Evolutionary conservation across 192 early-diverging fungal genomes (phyloP).

Genomic region (Gigaspora rosea): DNA sequence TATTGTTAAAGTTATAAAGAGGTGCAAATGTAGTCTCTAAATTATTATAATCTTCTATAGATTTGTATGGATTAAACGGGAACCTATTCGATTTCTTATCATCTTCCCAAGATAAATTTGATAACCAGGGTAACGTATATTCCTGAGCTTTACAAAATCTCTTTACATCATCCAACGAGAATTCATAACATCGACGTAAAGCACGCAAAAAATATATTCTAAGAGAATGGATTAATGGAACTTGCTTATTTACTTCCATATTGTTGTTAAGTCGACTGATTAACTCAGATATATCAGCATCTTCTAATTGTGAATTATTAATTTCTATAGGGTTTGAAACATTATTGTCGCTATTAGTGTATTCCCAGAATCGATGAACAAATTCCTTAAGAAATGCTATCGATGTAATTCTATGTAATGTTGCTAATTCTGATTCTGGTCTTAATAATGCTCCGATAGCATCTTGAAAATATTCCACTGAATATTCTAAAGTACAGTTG

Average conservation of each 20-base stretch:
- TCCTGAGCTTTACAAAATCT: constrained; percentile 11
- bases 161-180: constrained; percentile 25
- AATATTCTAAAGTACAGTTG: neutral
- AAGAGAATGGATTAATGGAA: constrained; percentile 12
- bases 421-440: neutral
- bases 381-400: constrained; percentile 33
- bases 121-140: constrained; percentile 25
- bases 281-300: neutral
- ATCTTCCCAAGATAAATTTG: constrained; percentile 15
- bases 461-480: neutral
- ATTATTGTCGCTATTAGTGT: neutral
- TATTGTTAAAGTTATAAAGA: neutral
- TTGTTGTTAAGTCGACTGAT: neutral
- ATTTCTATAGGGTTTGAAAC: constrained; percentile 1
- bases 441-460: neutral
- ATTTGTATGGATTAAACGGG: constrained; percentile 33
- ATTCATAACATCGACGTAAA: neutral
- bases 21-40: neutral
- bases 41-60: neutral
- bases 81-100: neutral
- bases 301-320: neutral
- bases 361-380: constrained; percentile 23
- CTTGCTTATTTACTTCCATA: neutral
- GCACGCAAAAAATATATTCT: constrained; percentile 29
- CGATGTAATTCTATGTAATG: constrained; percentile 16